Conservation (phyloP, 2,329 filamentous ascomycete species). For the Cladophialophora bantiana region DNA sequence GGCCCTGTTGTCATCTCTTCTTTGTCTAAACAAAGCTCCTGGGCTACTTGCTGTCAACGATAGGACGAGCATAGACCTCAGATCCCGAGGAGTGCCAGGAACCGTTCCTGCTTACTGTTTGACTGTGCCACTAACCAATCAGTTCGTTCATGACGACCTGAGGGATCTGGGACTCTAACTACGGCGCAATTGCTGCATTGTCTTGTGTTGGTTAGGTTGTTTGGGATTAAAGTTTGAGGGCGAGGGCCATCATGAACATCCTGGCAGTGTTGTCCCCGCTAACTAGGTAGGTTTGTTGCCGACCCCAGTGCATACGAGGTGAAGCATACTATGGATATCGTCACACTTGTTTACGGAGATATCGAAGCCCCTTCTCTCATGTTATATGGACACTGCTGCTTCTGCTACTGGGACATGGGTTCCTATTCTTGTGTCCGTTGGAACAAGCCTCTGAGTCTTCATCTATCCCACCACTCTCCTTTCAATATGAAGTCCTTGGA, state of each 20-base stretch:
- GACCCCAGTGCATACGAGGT: not conserved
- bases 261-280: not conserved
- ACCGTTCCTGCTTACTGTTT: not conserved
- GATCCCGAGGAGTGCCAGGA: not conserved
- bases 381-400: not conserved
- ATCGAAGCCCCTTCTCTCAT: not conserved
- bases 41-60: not conserved
- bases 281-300: not conserved
- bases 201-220: conserved; percentile 2
- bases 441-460: not conserved
- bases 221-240: conserved; percentile 15
- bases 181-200: not conserved
- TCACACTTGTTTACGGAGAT: conserved; percentile 4
- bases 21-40: not conserved
- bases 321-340: not conserved
- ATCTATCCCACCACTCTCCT: not conserved
- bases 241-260: not conserved
- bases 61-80: not conserved
- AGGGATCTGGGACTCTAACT: not conserved
- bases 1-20: not conserved
- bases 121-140: not conserved
- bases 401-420: not conserved
- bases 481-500: conserved; percentile 28
- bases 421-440: not conserved
- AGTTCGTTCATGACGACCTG: not conserved